These are phyloP conservation scores for Boletus rufocinnamomeus DNA, from an alignment of 768 basidiomycete genomes.

Conservation along the genomic window DNA sequence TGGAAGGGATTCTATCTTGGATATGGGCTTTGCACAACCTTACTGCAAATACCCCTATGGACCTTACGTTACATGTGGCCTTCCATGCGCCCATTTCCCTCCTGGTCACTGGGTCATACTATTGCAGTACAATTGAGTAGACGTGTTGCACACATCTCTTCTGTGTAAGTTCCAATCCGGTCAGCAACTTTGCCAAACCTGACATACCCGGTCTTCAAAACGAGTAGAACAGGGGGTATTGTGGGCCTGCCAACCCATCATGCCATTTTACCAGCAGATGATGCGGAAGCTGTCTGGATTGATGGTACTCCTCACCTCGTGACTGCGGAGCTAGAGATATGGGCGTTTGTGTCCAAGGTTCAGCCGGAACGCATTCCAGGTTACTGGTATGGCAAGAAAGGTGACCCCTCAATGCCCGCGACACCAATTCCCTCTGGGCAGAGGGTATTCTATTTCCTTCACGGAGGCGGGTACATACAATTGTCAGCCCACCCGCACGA, in stretches of 20 bases:
- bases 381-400: conserved; percentile 55
- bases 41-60: conserved; percentile 54
- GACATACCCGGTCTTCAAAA: background rate
- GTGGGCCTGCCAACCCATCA: conserved; percentile 11
- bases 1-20: conserved; percentile 50
- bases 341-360: conserved; percentile 38
- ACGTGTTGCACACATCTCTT: conserved; percentile 19
- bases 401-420: conserved; percentile 36
- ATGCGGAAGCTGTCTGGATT: conserved; percentile 35
- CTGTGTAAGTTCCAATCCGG: conserved; percentile 18
- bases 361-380: conserved; percentile 50
- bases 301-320: conserved; percentile 35
- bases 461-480: conserved; percentile 60
- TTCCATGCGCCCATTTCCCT: conserved; percentile 43
- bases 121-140: conserved; percentile 41
- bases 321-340: conserved; percentile 31
- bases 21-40: conserved; percentile 42
- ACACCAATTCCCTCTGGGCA: conserved; percentile 46
- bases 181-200: background rate
- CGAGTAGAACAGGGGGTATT: conserved; percentile 12
- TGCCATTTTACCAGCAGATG: conserved; percentile 9
- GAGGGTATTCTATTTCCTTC: conserved; percentile 61
- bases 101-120: conserved; percentile 47
- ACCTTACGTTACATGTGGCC: conserved; percentile 36
- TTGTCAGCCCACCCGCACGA: conserved; percentile 61